Base-by-base conservation (phyloP, 179 eudicot genomes). In the Silene noctiflora region DNA sequence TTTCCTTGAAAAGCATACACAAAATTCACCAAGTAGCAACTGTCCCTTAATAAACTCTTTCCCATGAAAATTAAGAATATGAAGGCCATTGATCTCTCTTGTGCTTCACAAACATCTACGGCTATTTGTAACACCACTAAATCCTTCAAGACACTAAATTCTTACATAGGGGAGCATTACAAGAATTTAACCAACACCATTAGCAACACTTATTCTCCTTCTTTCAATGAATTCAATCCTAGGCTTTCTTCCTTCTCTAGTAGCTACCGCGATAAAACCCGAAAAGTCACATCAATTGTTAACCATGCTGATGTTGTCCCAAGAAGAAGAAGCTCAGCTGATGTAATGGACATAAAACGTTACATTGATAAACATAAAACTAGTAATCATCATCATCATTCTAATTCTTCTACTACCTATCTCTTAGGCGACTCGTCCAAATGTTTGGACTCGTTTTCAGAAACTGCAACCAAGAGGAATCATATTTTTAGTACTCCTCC, bases 41-140 rank as follows among this genome's bases (percentile, higher is more conserved):
- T 27, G 1, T 27, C 29, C 29, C 29, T 27, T 27, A 27, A 1
- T 27, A 27, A 27, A 27, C 1, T 27, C 1, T 27, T 27, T 27
- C 81, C 78, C 29, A 44, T 73, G 25, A 77, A 80, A 55, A 46
- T 73, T 1, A 80, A 83, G 69, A 86, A 53, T 78, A 87, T 91
- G 88, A 91, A 89, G 79, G 35, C 77, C 75, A 78, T 87, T 75
- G 96, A 93, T 69, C 72, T 93, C 2, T 91, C 84, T 14, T 93
- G 98, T 77, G 85, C 90, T 21, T 91, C 98, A 4, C 96, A 94
- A 29, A 86, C 98, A 25, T 89, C 96, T 71, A 93, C 98, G 33
- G 94, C 98, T 80, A 89, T 92, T 66, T 88, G 93, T 48, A 27
- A 27, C 29, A 27, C 29, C 46, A 69, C 80, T 58, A 91, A 77